Base-by-base conservation (phyloP, 768 basidiomycete species). In the Trametes meyenii region DNA sequence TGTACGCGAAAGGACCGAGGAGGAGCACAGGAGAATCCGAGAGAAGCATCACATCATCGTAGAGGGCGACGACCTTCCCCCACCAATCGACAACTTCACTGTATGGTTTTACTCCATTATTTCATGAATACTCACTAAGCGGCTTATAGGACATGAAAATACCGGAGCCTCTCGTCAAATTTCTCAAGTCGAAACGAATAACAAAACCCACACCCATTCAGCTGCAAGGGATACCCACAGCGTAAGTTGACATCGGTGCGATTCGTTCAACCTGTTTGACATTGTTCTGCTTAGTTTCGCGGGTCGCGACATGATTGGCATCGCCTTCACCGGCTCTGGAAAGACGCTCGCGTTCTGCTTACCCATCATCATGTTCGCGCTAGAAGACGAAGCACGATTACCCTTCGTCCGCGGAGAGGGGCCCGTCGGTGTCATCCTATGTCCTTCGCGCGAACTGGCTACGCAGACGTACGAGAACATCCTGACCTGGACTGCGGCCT, bases 341-440 rank as follows among this genome's bases (percentile, higher is more conserved):
- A 99, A 99, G 77, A 99, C 97, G 0, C 85, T 99, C n/a, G 89
- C 96, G 0, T 99, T 99, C 77, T 96, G 94, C 66, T 79, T 99
- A n/a, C 97, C 97, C 2, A 80, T 98, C 24, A 95, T 98, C 66
- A 98, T 99, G 97, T 80, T 92, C 66, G 90, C 95, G 1, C 81
- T 96, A 16, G 96, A 98, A 77, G 94, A 96, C 73, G 97, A 98
- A 75, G 81, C 79, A 60, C 94, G 92, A 66, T 76, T 98, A 38
- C 91, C 96, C 0, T 94, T 98, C 74, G 77, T 90, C 29, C 86
- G 90, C 56, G 94, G 96, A 3, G 97, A 99, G 81, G 97, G 97
- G 0, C 97, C 97, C 0, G 90, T 97, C n/a, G 97, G 95, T 8
- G 85, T 98, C 66, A 81, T 98, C 66, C 86, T 99, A 43, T 98